A percentile compares a stretch with the other conserved stretches of the same genome.
Evolutionary conservation across 2,329 filamentous ascomycete species (phyloP).

Genomic region (Rugonectria rugulosa): DNA sequence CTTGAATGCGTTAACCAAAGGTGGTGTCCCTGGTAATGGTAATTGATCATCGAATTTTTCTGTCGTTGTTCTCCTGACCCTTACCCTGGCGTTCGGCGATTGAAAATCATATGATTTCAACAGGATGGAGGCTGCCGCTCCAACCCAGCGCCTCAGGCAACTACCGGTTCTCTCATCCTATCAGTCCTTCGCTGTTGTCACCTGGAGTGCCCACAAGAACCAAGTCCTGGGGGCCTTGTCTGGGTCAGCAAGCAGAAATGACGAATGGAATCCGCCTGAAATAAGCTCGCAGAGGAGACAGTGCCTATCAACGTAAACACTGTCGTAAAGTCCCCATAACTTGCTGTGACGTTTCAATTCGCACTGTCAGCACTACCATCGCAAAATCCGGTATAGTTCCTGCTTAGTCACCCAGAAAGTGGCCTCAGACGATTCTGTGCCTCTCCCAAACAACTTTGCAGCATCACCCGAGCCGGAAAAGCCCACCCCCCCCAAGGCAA

Average conservation of each 20-base stretch:
- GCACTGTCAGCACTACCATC: constrained; percentile 37
- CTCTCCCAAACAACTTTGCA: constrained; percentile 41
- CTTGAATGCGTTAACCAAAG: too few relatives aligned
- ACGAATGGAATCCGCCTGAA: constrained; percentile 36
- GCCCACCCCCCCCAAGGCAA: constrained; percentile 31
- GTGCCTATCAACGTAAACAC: constrained; percentile 23
- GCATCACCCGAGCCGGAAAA: constrained; percentile 41
- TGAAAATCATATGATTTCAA: constrained; percentile 11
- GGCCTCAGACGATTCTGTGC: constrained; percentile 38
- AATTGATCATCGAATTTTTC: not conserved
- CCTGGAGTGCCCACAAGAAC: constrained; percentile 3
- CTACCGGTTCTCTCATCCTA: constrained; percentile 4
- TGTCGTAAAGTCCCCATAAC: constrained; percentile 4
- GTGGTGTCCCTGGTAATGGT: not conserved
- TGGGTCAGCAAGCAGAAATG: constrained; percentile 14
- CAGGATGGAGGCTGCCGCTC: not conserved
- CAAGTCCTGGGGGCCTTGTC: constrained; percentile 11
- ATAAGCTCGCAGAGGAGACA: constrained; percentile 33
- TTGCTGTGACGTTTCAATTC: constrained; percentile 32
- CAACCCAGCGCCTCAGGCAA: constrained; percentile 13
- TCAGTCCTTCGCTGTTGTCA: constrained; percentile 12
- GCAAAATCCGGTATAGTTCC: constrained; percentile 35
- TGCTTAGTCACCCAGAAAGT: constrained; percentile 44
- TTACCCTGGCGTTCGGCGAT: not conserved
- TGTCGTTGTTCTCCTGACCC: not conserved